Percentiles rank a stretch among this genome's conserved stretches.
Conservation (phyloP, 768 basidiomycete species). For the Stropharia rugosoannulata region DNA sequence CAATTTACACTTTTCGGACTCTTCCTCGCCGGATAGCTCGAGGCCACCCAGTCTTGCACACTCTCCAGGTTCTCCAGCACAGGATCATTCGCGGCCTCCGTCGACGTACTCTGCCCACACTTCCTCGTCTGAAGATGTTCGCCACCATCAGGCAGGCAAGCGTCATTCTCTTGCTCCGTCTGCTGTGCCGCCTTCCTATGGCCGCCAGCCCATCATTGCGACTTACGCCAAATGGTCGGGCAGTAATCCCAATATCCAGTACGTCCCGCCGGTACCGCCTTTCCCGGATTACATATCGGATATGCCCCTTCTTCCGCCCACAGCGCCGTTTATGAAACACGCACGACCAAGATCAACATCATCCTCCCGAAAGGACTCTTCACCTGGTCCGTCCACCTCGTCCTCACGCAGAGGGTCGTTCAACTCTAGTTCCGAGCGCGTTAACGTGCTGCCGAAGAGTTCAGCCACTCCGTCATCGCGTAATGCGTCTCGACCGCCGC, state of each 20-base stretch:
- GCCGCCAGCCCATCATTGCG: slow-evolving; percentile 25
- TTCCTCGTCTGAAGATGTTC: slow-evolving; percentile 58
- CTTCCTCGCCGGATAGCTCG: slow-evolving; percentile 52
- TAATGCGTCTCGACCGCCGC: slow-evolving; percentile 13
- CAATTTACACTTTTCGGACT: slow-evolving; percentile 29
- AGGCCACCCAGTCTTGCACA: slow-evolving; percentile 42
- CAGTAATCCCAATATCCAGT: slow-evolving; percentile 34
- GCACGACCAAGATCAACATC: slow-evolving; percentile 39
- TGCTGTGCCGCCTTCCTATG: slow-evolving; percentile 26
- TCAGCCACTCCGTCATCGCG: slow-evolving; percentile 16
- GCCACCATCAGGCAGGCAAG: slow-evolving; percentile 36
- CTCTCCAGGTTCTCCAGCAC: slow-evolving; percentile 34
- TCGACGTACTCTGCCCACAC: slow-evolving; percentile 54
- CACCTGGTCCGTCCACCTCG: slow-evolving; percentile 31
- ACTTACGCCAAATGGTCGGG: slow-evolving; percentile 37
- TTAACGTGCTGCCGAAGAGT: slow-evolving; percentile 17
- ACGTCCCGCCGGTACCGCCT: slow-evolving; percentile 37
- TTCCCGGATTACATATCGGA: slow-evolving; percentile 52
- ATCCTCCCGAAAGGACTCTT: slow-evolving; percentile 26
- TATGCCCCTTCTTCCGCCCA: slow-evolving; percentile 70
- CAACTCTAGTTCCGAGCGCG: slow-evolving; percentile 32
- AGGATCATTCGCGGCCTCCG: slow-evolving; percentile 47
- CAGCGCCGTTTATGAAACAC: slow-evolving; percentile 75
- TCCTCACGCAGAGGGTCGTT: slow-evolving; percentile 37
- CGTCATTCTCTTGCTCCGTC: slow-evolving; percentile 35